Evolutionary conservation across 805 yeast species (phyloP).

Genomic region (Saccharomycopsis vini): DNA sequence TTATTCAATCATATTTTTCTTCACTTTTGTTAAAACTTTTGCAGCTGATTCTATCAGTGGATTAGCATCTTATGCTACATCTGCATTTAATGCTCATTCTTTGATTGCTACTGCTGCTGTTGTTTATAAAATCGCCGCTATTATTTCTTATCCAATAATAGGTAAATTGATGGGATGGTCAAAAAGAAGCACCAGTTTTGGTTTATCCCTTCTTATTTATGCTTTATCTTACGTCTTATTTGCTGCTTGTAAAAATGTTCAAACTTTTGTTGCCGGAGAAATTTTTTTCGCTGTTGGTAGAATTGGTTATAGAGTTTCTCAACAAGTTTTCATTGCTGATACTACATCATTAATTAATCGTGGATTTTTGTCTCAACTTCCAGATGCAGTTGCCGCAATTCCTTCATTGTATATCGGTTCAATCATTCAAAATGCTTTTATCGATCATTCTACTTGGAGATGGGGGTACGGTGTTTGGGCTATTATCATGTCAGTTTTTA

Average conservation of each 20-base stretch:
- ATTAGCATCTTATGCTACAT: constrained; percentile 27
- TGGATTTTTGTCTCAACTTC: constrained; percentile 30
- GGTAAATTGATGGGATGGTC: constrained; percentile 31
- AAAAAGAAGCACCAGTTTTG: constrained; percentile 33
- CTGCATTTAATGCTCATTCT: constrained; percentile 31
- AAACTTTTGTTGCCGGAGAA: constrained; percentile 28
- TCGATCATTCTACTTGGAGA: constrained; percentile 35
- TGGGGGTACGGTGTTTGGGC: constrained; percentile 42
- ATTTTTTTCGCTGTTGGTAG: constrained; percentile 31
- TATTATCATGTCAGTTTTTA: constrained; percentile 26
- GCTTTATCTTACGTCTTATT: constrained; percentile 28
- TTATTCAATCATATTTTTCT: constrained; percentile 22
- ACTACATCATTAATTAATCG: constrained; percentile 31
- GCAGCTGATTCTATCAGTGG: constrained; percentile 23
- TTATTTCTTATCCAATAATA: constrained; percentile 31
- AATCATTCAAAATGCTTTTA: constrained; percentile 24
- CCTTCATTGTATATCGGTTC: constrained; percentile 26
- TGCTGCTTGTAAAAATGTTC: constrained; percentile 28
- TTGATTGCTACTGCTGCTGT: constrained; percentile 31
- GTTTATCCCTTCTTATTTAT: constrained; percentile 26
- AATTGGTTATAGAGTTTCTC: constrained; percentile 30
- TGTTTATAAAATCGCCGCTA: constrained; percentile 30
- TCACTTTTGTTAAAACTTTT: constrained; percentile 27
- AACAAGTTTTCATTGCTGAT: constrained; percentile 31
- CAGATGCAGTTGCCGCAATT: constrained; percentile 27